Evolutionary conservation across 1,284 basidiomycete species (phyloP), one percentile per base, ranked within the genome.

Genomic region (Lentinus polychrous): DNA sequence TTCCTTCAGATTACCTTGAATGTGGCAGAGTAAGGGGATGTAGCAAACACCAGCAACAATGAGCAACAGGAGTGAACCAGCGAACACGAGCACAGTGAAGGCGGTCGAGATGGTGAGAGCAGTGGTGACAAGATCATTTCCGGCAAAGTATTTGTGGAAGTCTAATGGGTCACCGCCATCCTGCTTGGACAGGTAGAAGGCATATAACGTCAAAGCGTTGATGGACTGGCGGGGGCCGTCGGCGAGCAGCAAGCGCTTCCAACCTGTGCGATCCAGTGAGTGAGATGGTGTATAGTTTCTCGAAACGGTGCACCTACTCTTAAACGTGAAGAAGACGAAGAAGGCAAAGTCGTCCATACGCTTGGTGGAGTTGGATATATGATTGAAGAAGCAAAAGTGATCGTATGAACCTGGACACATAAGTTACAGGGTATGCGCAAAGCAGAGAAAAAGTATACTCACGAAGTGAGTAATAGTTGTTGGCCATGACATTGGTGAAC

Each of bases 291-390:
- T n/a, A n/a, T n/a, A 17, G 42, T 14, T 27, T 33, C 34, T n/a
- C 15, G 22, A 23, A 22, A 15, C 14, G n/a, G n/a, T 23, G 5
- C 37, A 72, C 81, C 45, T 50, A 90, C 93, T 93, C 74, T 99
- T 99, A 81, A 99, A 99, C 1, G 90, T 90, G 72, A 99, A 99
- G 80, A 98, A 99, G 65, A 98, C 83, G 68, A 97, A 99, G 78
- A 99, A 98, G 43, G 94, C 93, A 67, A 98, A 92, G 62, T 96
- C 92, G 66, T 99, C 95, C 66, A 88, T 94, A 58, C 84, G 86
- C 78, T 96, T 97, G 27, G 92, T 95, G 31, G 94, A 97, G 61
- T 91, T 86, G 61, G 87, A 86, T 69, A 99, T 97, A 60, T 96
- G 93, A 57, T 88, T 86, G 67, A 98, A 99, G 74, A 99, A 94